Base-by-base conservation (phyloP, 805 yeast genomes). In the Wickerhamiella qilinensis region DNA sequence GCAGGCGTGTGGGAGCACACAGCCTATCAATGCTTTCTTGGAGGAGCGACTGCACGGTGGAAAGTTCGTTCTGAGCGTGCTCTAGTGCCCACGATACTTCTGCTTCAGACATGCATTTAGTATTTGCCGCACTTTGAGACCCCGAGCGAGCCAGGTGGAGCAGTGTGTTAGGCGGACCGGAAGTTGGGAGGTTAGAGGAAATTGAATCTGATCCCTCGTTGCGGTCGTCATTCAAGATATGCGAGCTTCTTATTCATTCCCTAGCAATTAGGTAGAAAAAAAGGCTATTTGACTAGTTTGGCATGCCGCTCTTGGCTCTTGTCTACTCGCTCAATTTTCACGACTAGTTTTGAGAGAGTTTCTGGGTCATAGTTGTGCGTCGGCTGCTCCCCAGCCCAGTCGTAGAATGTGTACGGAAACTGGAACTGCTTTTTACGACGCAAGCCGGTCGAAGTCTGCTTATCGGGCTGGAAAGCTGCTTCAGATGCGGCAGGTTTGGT, bases 1-100 rank as follows among this genome's bases (percentile, higher is more conserved):
- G 42, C 33, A 39, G 22, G 22, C 37, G 18, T 17, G 31, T 18
- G 12, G 42, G 38, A 11, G 14, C 28, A n/a, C 31, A 22, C 17
- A 39, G 34, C 30, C 25, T 30, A 3, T 20, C 34, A 5, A 14
- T 21, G 34, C 36, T 36, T 6, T 39, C 36, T 4, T 18, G 24
- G 8, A 39, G 29, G 4, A 35, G 35, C 15, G 18, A 9, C 20
- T 19, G 31, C 19, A 39, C 41, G 11, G 18, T 20, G 4, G 17
- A 7, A 9, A 63, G 36, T 48, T 46, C 39, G 21, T 24, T 27
- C 17, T 21, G 36, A 11, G 40, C 46, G 3, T 32, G 31, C 30
- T 17, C 19, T 21, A 24, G 28, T 20, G 32, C 32, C 43, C 38
- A 21, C 28, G 33, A 6, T 20, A 24, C 21, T 15, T 31, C 36